A percentile compares a stretch with the other conserved stretches of the same genome.
phyloP scores from a whole-genome alignment of 169 alveolate species.

The Eimeria brunetti region DNA sequence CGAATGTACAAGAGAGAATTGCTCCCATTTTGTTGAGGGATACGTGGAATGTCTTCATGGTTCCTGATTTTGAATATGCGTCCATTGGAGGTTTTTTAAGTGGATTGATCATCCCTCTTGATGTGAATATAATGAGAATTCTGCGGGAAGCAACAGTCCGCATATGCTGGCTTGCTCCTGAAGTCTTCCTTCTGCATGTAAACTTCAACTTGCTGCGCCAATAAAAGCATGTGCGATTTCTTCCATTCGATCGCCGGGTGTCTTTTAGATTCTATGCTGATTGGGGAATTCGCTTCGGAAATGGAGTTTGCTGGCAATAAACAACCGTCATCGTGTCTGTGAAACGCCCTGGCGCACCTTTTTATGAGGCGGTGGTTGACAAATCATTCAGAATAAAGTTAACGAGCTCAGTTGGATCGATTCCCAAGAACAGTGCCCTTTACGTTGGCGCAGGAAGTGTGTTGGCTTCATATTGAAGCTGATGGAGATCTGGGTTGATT shows the following conservation, averaged over 20 bases:
- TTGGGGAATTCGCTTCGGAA: background rate
- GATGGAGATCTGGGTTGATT: background rate
- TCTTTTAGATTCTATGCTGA: background rate
- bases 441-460: background rate
- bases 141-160: background rate
- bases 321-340: background rate
- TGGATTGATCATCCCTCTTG: background rate
- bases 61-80: background rate
- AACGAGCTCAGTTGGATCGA: background rate
- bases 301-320: background rate
- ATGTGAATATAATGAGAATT: background rate
- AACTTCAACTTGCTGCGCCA: background rate
- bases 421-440: background rate
- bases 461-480: background rate
- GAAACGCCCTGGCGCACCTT: background rate
- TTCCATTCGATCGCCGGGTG: background rate
- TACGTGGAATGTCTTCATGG: background rate
- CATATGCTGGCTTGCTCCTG: background rate
- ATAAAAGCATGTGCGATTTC: slow-evolving; percentile 12
- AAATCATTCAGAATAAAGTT: background rate
- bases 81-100: background rate
- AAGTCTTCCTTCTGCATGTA: background rate
- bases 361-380: no score
- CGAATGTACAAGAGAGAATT: background rate
- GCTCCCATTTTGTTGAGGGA: background rate